phyloP scores from a whole-genome alignment of 768 basidiomycete species.

The Cystobasidium onofrii region DNA sequence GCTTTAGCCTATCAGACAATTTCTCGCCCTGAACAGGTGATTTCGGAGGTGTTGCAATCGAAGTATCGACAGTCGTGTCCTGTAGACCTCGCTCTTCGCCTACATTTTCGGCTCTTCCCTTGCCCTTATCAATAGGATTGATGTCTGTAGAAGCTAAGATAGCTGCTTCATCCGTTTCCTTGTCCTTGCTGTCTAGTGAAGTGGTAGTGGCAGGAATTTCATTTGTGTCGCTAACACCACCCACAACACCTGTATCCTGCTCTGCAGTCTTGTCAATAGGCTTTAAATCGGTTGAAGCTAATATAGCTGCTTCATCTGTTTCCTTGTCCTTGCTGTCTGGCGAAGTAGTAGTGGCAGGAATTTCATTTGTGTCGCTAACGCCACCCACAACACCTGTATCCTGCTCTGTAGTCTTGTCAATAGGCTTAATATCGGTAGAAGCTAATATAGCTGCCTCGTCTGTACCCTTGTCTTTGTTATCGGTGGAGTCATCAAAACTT shows the following conservation, averaged over 20 bases:
- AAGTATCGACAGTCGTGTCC: not conserved
- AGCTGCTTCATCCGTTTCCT: not conserved
- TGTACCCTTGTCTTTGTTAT: not conserved
- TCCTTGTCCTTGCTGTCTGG: not conserved
- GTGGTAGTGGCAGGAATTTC: not conserved
- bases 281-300: too few relatives aligned
- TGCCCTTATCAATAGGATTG: not conserved
- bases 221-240: not conserved
- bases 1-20: not conserved
- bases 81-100: not conserved
- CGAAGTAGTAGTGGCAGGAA: not conserved
- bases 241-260: too few relatives aligned
- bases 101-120: not conserved
- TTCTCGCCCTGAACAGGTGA: conserved; percentile 2
- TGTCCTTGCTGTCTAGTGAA: not conserved
- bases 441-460: not conserved
- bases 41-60: not conserved
- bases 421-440: too few relatives aligned
- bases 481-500: too few relatives aligned
- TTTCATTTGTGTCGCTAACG: not conserved
- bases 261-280: too few relatives aligned
- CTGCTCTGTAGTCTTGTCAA: too few relatives aligned
- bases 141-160: not conserved
- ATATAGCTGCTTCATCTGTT: not conserved
- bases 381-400: too few relatives aligned